These are phyloP conservation scores for Magnaporthiopsis incrustans DNA, from an alignment of 2,329 filamentous ascomycete genomes.

Conservation along the genomic window DNA sequence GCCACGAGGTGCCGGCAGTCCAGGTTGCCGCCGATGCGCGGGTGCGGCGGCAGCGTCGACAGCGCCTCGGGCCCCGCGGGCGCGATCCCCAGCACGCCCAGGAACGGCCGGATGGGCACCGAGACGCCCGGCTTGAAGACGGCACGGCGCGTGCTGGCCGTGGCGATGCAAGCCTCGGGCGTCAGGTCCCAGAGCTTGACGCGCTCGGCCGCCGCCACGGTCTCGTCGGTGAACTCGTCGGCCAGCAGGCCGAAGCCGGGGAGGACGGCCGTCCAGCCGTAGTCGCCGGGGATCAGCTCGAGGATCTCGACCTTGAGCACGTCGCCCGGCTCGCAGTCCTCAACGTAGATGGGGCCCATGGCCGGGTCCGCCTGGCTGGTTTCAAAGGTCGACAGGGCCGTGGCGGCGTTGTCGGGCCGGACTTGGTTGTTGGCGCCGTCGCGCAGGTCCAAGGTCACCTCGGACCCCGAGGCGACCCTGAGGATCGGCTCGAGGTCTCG, in stretches of 20 bases:
- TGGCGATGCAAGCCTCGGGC: constrained; percentile 15
- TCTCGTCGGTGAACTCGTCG: constrained; percentile 30
- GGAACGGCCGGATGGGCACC: constrained; percentile 41
- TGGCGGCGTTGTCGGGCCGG: constrained; percentile 29
- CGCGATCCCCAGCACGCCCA: constrained; percentile 44
- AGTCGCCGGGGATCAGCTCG: constrained; percentile 32
- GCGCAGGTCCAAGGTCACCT: constrained; percentile 38
- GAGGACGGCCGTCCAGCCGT: constrained; percentile 46
- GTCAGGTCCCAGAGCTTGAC: constrained; percentile 42
- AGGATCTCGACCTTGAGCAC: constrained; percentile 43
- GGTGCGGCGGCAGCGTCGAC: constrained; percentile 40
- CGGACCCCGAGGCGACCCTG: constrained; percentile 37
- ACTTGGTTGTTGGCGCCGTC: constrained; percentile 45
- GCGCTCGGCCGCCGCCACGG: constrained; percentile 20
- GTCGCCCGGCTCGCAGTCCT: constrained; percentile 41
- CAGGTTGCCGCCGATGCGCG: constrained; percentile 42
- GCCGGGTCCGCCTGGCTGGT: constrained; percentile 36
- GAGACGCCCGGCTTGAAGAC: constrained; percentile 39
- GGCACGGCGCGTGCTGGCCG: constrained; percentile 21
- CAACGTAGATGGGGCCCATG: constrained; percentile 38
- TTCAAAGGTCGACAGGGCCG: constrained; percentile 32
- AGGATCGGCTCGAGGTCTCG: constrained; percentile 34
- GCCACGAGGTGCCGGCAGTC: constrained; percentile 41
- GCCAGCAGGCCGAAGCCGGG: constrained; percentile 40
- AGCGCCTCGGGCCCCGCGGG: constrained; percentile 35